phyloP scores from a whole-genome alignment of 768 basidiomycete genomes.

The Leccinum subgranulosum region DNA sequence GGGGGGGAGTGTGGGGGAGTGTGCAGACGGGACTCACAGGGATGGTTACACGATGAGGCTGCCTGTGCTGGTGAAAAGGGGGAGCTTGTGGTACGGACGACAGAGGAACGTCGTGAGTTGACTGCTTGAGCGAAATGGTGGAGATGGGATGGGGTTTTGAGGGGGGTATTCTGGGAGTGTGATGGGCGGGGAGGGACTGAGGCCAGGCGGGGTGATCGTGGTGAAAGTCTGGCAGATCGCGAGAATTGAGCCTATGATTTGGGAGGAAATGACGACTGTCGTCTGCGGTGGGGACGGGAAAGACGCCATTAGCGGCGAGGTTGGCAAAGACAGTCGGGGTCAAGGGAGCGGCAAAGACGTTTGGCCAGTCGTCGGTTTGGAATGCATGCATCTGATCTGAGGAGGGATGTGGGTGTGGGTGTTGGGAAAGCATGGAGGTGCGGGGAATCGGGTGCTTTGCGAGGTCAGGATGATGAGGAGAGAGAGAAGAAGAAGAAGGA shows the following conservation, averaged over 20 bases:
- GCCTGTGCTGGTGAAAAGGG: slow-evolving; percentile 12
- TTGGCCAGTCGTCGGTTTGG: slow-evolving; percentile 46
- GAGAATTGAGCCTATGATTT: slow-evolving; percentile 15
- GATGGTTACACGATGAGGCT: slow-evolving; percentile 13
- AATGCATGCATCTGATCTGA: slow-evolving; percentile 27
- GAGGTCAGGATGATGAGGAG: not conserved
- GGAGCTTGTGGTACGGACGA: slow-evolving; percentile 10
- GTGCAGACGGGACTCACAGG: slow-evolving; percentile 9
- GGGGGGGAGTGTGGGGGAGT: not conserved
- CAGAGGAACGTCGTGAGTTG: slow-evolving; percentile 15
- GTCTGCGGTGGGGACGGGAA: slow-evolving; percentile 39
- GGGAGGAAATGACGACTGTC: slow-evolving; percentile 27
- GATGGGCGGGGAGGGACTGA: slow-evolving; percentile 20
- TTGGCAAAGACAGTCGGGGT: slow-evolving; percentile 59
- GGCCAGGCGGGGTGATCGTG: slow-evolving; percentile 29
- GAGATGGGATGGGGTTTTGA: slow-evolving; percentile 31
- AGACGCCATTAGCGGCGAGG: slow-evolving; percentile 57
- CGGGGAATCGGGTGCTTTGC: not conserved
- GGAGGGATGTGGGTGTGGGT: slow-evolving; percentile 3
- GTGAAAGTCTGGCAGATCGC: slow-evolving; percentile 17
- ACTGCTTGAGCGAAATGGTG: slow-evolving; percentile 14
- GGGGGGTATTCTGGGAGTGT: slow-evolving; percentile 25
- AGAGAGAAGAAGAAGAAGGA: not conserved
- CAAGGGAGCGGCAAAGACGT: slow-evolving; percentile 59
- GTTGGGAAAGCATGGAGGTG: slow-evolving; percentile 19